phyloP scores from a whole-genome alignment of 148 eudicot species.

The Pouteria glomerata region DNA sequence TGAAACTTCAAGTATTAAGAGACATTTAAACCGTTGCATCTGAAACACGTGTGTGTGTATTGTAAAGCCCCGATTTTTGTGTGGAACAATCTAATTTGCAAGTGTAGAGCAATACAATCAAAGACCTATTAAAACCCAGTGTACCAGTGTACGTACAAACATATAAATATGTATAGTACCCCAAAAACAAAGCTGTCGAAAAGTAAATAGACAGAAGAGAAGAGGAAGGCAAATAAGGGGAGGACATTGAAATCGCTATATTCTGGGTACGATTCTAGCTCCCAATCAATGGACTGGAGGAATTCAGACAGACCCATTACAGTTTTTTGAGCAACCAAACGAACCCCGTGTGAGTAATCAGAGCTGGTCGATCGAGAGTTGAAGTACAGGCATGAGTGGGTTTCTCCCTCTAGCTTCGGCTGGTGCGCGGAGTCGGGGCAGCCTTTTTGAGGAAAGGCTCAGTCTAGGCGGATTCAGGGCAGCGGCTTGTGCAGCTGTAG shows the following conservation, averaged over 20 bases:
- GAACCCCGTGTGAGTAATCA: background rate
- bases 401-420: too few relatives aligned
- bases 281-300: conserved; percentile 47
- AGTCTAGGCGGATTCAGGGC: too few relatives aligned
- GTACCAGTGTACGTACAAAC: too few relatives aligned
- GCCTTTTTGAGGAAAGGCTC: too few relatives aligned
- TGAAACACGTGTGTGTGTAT: too few relatives aligned
- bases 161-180: conserved; percentile 23
- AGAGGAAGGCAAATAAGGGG: conserved; percentile 70
- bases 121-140: too few relatives aligned
- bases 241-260: conserved; percentile 53
- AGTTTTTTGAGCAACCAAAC: conserved; percentile 5
- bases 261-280: conserved; percentile 65
- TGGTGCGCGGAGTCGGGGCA: too few relatives aligned
- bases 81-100: background rate
- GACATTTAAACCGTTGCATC: background rate
- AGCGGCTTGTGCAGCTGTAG: too few relatives aligned
- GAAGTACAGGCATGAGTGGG: too few relatives aligned
- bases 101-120: background rate
- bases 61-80: too few relatives aligned
- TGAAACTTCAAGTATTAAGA: background rate
- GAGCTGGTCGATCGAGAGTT: too few relatives aligned
- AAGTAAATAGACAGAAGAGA: conserved; percentile 59
- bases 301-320: conserved; percentile 17
- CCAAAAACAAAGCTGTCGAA: conserved; percentile 83